Evolutionary conservation across 1,139 yeast species (phyloP), one percentile per base, ranked within the genome.

Genomic region (Sugiyamaella japonica): DNA sequence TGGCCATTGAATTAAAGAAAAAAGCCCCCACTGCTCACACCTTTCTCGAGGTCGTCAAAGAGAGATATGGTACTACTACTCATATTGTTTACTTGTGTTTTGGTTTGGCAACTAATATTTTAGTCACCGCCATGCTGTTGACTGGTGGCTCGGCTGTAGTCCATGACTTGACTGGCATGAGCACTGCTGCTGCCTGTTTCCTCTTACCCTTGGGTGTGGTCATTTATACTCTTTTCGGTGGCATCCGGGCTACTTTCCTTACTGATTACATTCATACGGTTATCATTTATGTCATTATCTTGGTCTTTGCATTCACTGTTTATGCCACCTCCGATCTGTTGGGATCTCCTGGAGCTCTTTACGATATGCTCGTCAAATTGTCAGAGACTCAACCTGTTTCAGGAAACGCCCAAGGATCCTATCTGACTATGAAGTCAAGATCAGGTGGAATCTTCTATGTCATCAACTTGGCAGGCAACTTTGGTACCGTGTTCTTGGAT

Each of bases 401-500:
- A 38, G 95, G 95, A 38, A 89, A 89, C 68, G 83, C 87, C 10
- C 75, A 77, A 12, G 95, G 89, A 31, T 85, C 91, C 15, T 73
- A 84, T 67, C 76, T 90, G 67, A 89, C 97, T 40, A 84, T 89
- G 86, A 79, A 81, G 61, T 87, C 96, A 10, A 61, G 62, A 57
- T 63, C 54, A 51, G 74, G 81, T 16, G 96, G 95, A 48, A 95
- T 95, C 58, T 85, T 89, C 52, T 89, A 89, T 76, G 84, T 88
- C 62, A 89, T 67, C 87, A 89, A 71, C 76, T 87, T 61, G 86
- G 62, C 88, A 48, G 96, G 96, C 57, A 88, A 88, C 72, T 88
- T 89, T 63, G 96, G 96, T 54, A 88, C 96, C 20, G 96, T 89
- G 20, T 89, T 88, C 69, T 75, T 89, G 66, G 97, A 89, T 69